Evolutionary conservation across 2,329 filamentous ascomycete species (phyloP).

Genomic region (Fusarium anguioides): DNA sequence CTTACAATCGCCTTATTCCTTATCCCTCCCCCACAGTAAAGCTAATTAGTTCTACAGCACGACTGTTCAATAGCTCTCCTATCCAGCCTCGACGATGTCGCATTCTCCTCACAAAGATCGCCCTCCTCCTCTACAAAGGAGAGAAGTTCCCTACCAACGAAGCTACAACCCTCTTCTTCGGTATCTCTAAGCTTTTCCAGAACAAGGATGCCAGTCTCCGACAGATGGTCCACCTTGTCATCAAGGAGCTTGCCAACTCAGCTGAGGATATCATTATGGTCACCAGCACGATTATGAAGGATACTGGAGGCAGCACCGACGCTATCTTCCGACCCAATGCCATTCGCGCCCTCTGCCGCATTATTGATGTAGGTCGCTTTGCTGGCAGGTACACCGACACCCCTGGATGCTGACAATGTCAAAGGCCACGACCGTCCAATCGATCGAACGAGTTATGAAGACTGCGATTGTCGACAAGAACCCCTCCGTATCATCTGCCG

Average conservation of each 20-base stretch:
- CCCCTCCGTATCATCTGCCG: conserved; percentile 94
- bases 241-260: conserved; percentile 95
- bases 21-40: conserved; percentile 45
- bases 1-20: conserved; percentile 46
- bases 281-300: conserved; percentile 99
- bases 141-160: conserved; percentile 98
- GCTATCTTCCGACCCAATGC: conserved; percentile 95
- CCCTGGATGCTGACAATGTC: conserved; percentile 45
- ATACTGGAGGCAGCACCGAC: conserved; percentile 94
- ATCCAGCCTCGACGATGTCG: conserved; percentile 98
- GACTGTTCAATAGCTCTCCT: conserved; percentile 96
- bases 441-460: conserved; percentile 98
- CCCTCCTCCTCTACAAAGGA: conserved; percentile 93
- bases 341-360: conserved; percentile 92
- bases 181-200: conserved; percentile 98
- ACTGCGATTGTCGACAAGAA: conserved; percentile 99
- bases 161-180: conserved; percentile 98
- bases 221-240: conserved; percentile 98
- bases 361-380: conserved; percentile 81
- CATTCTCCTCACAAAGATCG: conserved; percentile 96
- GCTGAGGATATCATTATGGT: conserved; percentile 99
- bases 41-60: conserved; percentile 70
- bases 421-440: conserved; percentile 92
- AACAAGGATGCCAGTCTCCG: conserved; percentile 98
- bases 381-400: conserved; percentile 27